phyloP scores from a whole-genome alignment of 78 protist species.

The Dictyostelium intermedium region DNA sequence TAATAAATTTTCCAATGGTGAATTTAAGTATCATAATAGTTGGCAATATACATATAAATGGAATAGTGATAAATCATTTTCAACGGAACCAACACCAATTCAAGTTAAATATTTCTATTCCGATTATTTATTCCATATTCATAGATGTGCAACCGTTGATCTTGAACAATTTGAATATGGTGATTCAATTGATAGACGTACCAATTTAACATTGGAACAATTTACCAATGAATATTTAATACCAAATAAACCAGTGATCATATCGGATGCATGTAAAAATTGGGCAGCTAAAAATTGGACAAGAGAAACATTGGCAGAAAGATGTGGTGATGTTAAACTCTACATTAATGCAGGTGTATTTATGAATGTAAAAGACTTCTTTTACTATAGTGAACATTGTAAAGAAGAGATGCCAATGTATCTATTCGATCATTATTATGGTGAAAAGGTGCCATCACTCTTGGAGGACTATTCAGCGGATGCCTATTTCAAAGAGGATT shows the following conservation, averaged over 20 bases:
- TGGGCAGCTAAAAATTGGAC: constrained; percentile 69
- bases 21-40: constrained; percentile 14
- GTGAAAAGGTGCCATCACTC: constrained; percentile 61
- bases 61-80: neutral
- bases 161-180: constrained; percentile 7
- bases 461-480: constrained; percentile 47
- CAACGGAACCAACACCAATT: constrained; percentile 7
- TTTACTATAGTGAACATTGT: constrained; percentile 21
- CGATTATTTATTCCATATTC: constrained; percentile 54
- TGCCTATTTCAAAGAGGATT: constrained; percentile 56
- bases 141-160: constrained; percentile 66
- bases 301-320: constrained; percentile 12
- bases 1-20: constrained; percentile 31
- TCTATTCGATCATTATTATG: constrained; percentile 85
- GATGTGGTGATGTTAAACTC: constrained; percentile 28
- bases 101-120: constrained; percentile 46
- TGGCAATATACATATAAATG: constrained; percentile 45
- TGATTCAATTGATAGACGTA: constrained; percentile 58
- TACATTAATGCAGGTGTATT: constrained; percentile 59
- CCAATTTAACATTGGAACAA: constrained; percentile 22
- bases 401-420: constrained; percentile 88
- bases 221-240: constrained; percentile 39
- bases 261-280: constrained; percentile 31
- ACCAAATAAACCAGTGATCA: constrained; percentile 74
- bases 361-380: constrained; percentile 74